Percentiles rank a stretch among this genome's conserved stretches.
phyloP scores from a whole-genome alignment of 2,329 filamentous ascomycete genomes.

The Aspergillus fijiensis region DNA sequence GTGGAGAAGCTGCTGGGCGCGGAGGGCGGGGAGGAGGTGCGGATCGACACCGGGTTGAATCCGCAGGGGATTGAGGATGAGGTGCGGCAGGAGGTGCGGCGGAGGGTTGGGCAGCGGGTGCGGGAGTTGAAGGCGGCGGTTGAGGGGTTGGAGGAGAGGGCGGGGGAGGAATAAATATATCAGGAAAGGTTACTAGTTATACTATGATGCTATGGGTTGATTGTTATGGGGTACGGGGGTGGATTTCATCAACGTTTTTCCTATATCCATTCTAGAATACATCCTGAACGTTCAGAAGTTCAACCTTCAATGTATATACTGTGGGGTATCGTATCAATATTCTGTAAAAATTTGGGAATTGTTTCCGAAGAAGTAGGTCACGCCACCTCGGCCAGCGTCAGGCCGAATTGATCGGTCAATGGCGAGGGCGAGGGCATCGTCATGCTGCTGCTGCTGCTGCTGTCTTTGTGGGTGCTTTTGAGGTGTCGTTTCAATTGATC shows the following conservation, averaged over 20 bases:
- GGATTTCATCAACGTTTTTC: no score
- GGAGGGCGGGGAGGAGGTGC: conserved; percentile 12
- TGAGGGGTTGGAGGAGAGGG: conserved; percentile 43
- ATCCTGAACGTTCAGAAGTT: no score
- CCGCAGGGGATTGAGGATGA: conserved; percentile 27
- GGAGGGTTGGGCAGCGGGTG: conserved; percentile 46
- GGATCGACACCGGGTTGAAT: conserved; percentile 35
- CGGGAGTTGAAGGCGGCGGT: conserved; percentile 49
- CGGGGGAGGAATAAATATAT: conserved; percentile 31
- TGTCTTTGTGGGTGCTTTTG: conserved; percentile 38
- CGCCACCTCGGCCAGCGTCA: conserved; percentile 17
- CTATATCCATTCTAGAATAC: no score
- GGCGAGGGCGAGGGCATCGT: conserved; percentile 23
- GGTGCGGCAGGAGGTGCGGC: conserved; percentile 44
- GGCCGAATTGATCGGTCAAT: conserved; percentile 22
- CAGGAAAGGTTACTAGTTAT: no score
- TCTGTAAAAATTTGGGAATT: neutral
- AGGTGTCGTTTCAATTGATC: conserved; percentile 45
- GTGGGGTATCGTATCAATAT: no score
- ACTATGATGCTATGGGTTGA: no score
- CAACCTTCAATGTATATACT: no score
- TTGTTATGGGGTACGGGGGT: no score
- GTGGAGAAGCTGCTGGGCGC: neutral
- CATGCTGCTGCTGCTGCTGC: conserved; percentile 11
- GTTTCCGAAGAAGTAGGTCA: neutral